A percentile compares a stretch with the other conserved stretches of the same genome.
Conservation (phyloP, 2,329 filamentous ascomycete species). For the Colletotrichum sp. region DNA sequence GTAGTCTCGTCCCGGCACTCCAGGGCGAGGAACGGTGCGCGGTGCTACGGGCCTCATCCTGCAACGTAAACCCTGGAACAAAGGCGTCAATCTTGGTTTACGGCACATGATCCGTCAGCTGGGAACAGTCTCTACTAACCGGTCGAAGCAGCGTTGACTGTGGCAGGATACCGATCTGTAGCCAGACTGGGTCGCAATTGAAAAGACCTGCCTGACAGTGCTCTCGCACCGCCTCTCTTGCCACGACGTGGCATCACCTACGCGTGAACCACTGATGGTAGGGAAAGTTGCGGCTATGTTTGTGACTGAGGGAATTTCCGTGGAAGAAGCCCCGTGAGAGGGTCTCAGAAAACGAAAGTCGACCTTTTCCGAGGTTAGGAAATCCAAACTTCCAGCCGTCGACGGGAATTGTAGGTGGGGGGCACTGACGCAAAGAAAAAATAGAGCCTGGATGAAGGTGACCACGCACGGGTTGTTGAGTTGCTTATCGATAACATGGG, state of each 20-base stretch:
- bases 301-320: neutral
- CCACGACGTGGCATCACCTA: slow-evolving; percentile 15
- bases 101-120: neutral
- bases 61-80: slow-evolving; percentile 20
- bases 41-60: slow-evolving; percentile 28
- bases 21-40: slow-evolving; percentile 41
- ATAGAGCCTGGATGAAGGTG: neutral
- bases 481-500: neutral
- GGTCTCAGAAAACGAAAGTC: neutral
- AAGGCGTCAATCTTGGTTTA: neutral
- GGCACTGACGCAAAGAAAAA: neutral
- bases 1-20: slow-evolving; percentile 45
- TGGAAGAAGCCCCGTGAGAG: neutral
- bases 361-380: neutral
- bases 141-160: neutral
- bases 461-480: neutral
- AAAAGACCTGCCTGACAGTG: neutral
- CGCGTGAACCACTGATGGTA: neutral
- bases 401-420: neutral
- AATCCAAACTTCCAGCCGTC: neutral
- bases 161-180: neutral
- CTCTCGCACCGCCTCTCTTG: slow-evolving; percentile 5
- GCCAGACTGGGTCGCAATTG: neutral
- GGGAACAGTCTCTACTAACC: neutral
- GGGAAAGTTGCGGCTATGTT: neutral